Conservation (phyloP, 768 basidiomycete species). For the Harrya chromipes region DNA sequence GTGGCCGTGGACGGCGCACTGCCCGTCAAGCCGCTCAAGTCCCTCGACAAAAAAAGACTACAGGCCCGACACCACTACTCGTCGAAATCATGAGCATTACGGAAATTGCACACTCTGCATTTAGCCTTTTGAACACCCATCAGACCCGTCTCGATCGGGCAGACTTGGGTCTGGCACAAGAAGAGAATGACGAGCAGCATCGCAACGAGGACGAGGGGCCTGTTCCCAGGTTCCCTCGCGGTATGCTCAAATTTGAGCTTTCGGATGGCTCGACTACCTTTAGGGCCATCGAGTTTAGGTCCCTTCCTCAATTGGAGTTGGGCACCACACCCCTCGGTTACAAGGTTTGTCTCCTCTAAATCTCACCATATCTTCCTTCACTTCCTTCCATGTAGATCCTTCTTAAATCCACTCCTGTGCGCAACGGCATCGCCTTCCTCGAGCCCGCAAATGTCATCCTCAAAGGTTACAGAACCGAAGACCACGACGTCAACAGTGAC, state of each 20-base stretch:
- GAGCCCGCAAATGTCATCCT: conserved; percentile 64
- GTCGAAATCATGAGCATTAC: conserved; percentile 77
- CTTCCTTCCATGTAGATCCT: conserved; percentile 47
- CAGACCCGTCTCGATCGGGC: conserved; percentile 60
- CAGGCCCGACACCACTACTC: conserved; percentile 50
- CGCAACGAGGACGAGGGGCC: conserved; percentile 63
- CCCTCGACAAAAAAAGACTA: conserved; percentile 19
- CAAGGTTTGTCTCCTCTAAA: conserved; percentile 51
- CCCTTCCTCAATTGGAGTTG: conserved; percentile 61
- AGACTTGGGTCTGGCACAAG: conserved; percentile 40
- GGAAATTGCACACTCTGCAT: conserved; percentile 84
- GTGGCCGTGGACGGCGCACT: background rate
- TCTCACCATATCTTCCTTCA: background rate
- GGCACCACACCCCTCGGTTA: conserved; percentile 78
- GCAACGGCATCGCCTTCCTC: conserved; percentile 72
- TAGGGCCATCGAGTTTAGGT: conserved; percentile 62
- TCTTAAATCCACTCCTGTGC: conserved; percentile 64
- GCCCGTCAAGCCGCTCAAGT: background rate
- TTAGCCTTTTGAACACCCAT: conserved; percentile 57
- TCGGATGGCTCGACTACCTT: conserved; percentile 66
- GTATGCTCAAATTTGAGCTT: conserved; percentile 72
- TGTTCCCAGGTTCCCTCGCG: conserved; percentile 77
- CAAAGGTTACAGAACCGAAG: conserved; percentile 60
- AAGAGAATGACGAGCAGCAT: conserved; percentile 44
- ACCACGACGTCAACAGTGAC: conserved; percentile 58